phyloP scores from a whole-genome alignment of 2,329 filamentous ascomycete species.

The Ilyonectria robusta region DNA sequence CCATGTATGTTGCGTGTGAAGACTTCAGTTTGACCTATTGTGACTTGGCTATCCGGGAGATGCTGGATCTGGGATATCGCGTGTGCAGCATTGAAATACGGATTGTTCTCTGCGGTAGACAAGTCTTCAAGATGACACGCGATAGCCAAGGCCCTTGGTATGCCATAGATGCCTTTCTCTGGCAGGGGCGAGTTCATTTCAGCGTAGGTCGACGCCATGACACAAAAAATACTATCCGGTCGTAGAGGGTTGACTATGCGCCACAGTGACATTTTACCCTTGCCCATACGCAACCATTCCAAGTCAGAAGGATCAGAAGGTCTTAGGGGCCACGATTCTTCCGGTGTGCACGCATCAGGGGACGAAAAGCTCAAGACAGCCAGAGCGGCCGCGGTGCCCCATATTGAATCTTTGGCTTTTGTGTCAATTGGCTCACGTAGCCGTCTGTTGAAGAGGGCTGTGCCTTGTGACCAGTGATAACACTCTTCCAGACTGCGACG shows the following conservation, averaged over 20 bases:
- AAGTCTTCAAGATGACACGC: constrained; percentile 45
- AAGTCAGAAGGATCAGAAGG: constrained; percentile 44
- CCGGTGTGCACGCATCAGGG: constrained; percentile 51
- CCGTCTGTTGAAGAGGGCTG: constrained; percentile 55
- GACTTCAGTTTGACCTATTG: constrained; percentile 49
- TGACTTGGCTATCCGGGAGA: constrained; percentile 49
- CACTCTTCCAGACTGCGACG: constrained; percentile 55
- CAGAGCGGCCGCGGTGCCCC: constrained; percentile 61
- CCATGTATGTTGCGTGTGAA: constrained; percentile 55
- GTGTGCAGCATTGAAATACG: constrained; percentile 57
- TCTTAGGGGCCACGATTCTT: constrained; percentile 54
- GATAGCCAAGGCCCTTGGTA: constrained; percentile 43
- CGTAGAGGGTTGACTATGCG: constrained; percentile 52
- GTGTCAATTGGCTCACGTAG: constrained; percentile 52
- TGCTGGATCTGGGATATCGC: constrained; percentile 50
- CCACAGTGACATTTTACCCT: constrained; percentile 57
- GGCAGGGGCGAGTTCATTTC: constrained; percentile 55
- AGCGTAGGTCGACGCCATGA: constrained; percentile 53
- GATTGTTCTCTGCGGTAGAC: constrained; percentile 53
- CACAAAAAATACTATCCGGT: constrained; percentile 52
- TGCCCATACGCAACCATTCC: constrained; percentile 53
- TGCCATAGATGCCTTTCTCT: constrained; percentile 41
- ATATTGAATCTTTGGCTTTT: constrained; percentile 60
- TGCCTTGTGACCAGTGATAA: constrained; percentile 60
- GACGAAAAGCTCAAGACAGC: constrained; percentile 57